Base-by-base conservation (phyloP, 768 basidiomycete genomes). In the Boletus tomentosulus region DNA sequence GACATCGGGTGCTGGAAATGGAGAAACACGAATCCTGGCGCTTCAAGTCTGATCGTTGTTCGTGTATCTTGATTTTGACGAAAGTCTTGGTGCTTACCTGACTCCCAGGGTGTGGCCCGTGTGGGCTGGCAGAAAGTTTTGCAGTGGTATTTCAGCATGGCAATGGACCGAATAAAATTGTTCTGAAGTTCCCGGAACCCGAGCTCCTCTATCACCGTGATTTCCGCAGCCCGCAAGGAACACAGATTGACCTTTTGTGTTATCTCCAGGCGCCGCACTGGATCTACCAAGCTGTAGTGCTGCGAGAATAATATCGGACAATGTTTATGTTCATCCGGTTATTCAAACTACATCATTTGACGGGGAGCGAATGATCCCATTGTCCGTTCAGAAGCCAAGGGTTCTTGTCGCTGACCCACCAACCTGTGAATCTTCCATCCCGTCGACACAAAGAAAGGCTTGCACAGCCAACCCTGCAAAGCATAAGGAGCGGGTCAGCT, bases 371-470 rank as follows among this genome's bases (percentile, higher is more conserved):
- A 27, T 15, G 15, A 12, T 24, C 10, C 31, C 24, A 4, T 48
- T 37, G 10, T 25, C 44, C 24, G 28, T 38, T 55, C 46, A 50
- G 41, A 55, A 35, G 35, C 39, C 42, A 43, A 54, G 50, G 51
- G 45, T 50, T 38, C 45, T 31, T 27, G 27, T 15, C 46, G 15
- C 51, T 16, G 55, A 37, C 39, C 19, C 28, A 50, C 61, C 63
- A 68, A 68, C 61, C 66, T 63, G 66, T 67, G 52, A 31, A 56
- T 41, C 28, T 42, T 49, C 44, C 44, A 50, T 48, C 45, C 37
- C 42, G 51, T 19, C 38, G 30, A 43, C 34, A 46, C 35, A 59
- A 45, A 30, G 47, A 58, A n/a, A 55, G 53, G 39, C 13, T 6
- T 34, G 42, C 57, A 59, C 43, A 54, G 59, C 66, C 45, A 15